Evolutionary conservation across 306 rosid genomes (phyloP).

Genomic region (Clitoria ternatea): DNA sequence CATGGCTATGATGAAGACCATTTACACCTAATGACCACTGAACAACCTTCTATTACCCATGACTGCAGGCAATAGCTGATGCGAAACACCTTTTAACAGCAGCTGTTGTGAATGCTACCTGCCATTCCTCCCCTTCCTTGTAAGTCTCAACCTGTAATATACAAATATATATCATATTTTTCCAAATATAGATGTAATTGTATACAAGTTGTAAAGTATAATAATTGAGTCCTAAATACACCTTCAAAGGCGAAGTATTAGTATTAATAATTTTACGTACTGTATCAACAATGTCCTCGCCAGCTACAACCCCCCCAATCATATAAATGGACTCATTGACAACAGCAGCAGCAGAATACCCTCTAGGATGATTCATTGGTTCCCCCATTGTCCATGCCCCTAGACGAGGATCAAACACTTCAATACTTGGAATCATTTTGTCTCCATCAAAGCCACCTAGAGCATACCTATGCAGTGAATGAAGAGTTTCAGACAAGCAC

Average conservation of each 20-base stretch:
- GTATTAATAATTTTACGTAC: conserved; percentile 37
- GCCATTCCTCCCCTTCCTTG: conserved; percentile 67
- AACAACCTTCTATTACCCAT: conserved; percentile 6
- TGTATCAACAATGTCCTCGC: conserved; percentile 31
- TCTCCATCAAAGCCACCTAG: conserved; percentile 70
- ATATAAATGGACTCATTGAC: conserved; percentile 52
- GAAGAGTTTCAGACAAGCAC: neutral
- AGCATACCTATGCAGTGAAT: conserved; percentile 47
- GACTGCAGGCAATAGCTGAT: conserved; percentile 42
- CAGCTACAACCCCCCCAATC: conserved; percentile 58
- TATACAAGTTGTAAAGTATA: neutral
- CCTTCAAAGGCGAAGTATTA: neutral
- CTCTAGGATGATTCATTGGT: conserved; percentile 60
- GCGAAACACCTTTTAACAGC: conserved; percentile 56
- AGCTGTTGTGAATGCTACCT: conserved; percentile 24
- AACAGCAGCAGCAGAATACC: conserved; percentile 66
- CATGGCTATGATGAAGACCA: neutral
- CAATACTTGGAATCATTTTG: conserved; percentile 61
- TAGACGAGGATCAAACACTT: conserved; percentile 75
- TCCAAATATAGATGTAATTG: too few species aligned
- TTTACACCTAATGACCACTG: neutral
- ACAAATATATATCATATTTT: neutral
- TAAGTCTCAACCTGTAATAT: conserved; percentile 63
- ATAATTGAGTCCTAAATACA: neutral
- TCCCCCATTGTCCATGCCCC: conserved; percentile 61